phyloP scores from a whole-genome alignment of 192 early-diverging fungal genomes.

The Coemansia sp. region DNA sequence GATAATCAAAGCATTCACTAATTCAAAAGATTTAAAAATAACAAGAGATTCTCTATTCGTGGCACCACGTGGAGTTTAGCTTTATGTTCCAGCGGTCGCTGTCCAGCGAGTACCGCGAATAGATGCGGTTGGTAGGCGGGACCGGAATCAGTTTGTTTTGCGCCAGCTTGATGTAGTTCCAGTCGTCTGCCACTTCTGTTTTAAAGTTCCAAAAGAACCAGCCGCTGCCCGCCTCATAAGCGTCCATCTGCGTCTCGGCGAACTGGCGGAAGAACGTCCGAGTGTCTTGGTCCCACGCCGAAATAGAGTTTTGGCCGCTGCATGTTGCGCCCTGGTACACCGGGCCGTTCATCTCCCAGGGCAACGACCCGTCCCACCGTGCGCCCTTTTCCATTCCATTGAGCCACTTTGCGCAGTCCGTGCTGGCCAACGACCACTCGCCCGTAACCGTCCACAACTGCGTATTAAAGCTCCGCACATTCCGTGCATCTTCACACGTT shows the following conservation, averaged over 20 bases:
- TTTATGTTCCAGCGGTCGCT: slow-evolving; percentile 29
- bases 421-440: slow-evolving; percentile 71
- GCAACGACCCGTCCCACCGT: slow-evolving; percentile 65
- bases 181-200: slow-evolving; percentile 67
- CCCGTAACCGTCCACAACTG: slow-evolving; percentile 64
- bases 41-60: not conserved
- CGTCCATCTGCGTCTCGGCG: slow-evolving; percentile 65
- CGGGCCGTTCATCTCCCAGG: slow-evolving; percentile 46
- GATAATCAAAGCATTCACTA: not conserved
- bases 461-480: slow-evolving; percentile 40
- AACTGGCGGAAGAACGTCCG: slow-evolving; percentile 60
- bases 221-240: slow-evolving; percentile 64
- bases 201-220: slow-evolving; percentile 82
- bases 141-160: slow-evolving; percentile 62
- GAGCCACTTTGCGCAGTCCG: slow-evolving; percentile 70
- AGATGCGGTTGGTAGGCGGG: slow-evolving; percentile 41
- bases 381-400: slow-evolving; percentile 64
- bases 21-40: too few relatives aligned
- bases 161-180: slow-evolving; percentile 73
- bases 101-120: slow-evolving; percentile 45
- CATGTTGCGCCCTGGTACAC: slow-evolving; percentile 57
- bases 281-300: slow-evolving; percentile 51
- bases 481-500: slow-evolving; percentile 35
- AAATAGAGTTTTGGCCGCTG: slow-evolving; percentile 47
- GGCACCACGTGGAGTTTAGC: slow-evolving; percentile 40